Evolutionary conservation across 2,329 filamentous ascomycete genomes (phyloP).

Genomic region (Aspergillus pseudonomiae): DNA sequence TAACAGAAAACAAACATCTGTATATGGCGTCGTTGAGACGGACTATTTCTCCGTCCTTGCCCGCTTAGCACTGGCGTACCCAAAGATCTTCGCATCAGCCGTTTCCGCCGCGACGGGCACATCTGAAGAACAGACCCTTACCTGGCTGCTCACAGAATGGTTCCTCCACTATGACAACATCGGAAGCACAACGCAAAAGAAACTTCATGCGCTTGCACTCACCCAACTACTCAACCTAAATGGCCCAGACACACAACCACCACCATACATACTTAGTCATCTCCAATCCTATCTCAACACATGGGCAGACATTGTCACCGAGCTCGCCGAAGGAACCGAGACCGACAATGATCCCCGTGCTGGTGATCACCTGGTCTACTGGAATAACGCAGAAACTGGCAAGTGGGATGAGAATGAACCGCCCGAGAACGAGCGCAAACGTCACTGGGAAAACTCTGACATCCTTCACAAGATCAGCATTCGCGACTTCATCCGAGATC

Average conservation of each 20-base stretch:
- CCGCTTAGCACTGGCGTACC: slow-evolving; percentile 74
- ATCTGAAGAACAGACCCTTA: slow-evolving; percentile 37
- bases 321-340: slow-evolving; percentile 45
- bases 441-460: slow-evolving; percentile 45
- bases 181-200: slow-evolving; percentile 50
- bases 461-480: slow-evolving; percentile 48
- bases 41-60: slow-evolving; percentile 85
- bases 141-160: slow-evolving; percentile 53
- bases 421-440: slow-evolving; percentile 46
- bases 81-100: slow-evolving; percentile 65
- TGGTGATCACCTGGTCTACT: slow-evolving; percentile 47
- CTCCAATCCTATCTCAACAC: slow-evolving; percentile 51
- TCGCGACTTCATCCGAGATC: slow-evolving; percentile 47
- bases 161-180: slow-evolving; percentile 53
- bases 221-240: slow-evolving; percentile 48
- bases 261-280: slow-evolving; percentile 44
- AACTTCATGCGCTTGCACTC: slow-evolving; percentile 50
- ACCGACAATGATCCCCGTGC: slow-evolving; percentile 36
- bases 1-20: slow-evolving; percentile 66
- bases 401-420: slow-evolving; percentile 39
- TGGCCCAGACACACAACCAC: slow-evolving; percentile 39
- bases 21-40: slow-evolving; percentile 76
- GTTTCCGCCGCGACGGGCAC: slow-evolving; percentile 42
- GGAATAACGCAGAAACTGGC: slow-evolving; percentile 39
- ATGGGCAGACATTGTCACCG: slow-evolving; percentile 51